Evolutionary conservation across 805 yeast species (phyloP).

Genomic region (Barnettozyma californica): DNA sequence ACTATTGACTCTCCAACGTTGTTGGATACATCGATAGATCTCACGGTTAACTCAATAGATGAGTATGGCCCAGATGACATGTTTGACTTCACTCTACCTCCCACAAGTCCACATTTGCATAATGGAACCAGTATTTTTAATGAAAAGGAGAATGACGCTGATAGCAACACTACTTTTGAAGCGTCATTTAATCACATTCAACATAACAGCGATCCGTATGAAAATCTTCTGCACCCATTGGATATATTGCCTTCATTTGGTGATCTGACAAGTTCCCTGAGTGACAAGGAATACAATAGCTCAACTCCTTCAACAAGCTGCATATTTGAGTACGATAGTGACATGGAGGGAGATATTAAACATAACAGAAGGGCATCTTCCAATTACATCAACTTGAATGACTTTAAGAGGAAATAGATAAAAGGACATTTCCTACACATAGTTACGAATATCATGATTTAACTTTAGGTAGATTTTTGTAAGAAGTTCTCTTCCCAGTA

Average conservation of each 20-base stretch:
- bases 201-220: constrained; percentile 19
- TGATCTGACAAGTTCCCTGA: constrained; percentile 3
- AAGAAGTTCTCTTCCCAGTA: neutral
- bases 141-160: neutral
- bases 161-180: constrained; percentile 4
- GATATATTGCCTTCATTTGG: constrained; percentile 17
- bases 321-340: neutral
- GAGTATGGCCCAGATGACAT: neutral
- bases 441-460: neutral
- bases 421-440: constrained; percentile 7
- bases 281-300: neutral
- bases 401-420: constrained; percentile 9
- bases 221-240: constrained; percentile 19
- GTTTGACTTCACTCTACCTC: neutral
- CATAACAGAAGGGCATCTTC: constrained; percentile 13
- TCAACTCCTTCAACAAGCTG: neutral
- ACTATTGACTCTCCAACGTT: constrained; percentile 4
- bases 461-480: too few relatives aligned
- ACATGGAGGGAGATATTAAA: neutral
- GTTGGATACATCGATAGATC: constrained; percentile 5
- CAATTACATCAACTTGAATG: constrained; percentile 14
- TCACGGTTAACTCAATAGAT: constrained; percentile 3
- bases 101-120: neutral
- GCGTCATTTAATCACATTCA: constrained; percentile 1
- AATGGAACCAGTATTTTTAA: neutral